Conservation (phyloP, 2,329 filamentous ascomycete genomes). For the Calonectria honghensis region DNA sequence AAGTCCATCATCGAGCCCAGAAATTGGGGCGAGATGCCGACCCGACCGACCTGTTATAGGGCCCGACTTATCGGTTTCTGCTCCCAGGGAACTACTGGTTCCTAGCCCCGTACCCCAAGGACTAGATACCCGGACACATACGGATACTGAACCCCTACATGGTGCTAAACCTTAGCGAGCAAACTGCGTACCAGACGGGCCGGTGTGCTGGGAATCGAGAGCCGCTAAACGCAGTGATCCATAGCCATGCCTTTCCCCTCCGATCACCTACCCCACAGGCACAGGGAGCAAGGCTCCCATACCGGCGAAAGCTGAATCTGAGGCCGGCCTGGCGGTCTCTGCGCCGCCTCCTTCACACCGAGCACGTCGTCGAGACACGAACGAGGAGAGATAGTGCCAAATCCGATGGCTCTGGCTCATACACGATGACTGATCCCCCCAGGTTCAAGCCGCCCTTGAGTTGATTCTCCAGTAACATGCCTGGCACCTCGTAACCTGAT, state of each 20-base stretch:
- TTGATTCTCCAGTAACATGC: not conserved
- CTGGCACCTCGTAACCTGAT: not conserved
- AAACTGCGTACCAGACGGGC: slow-evolving; percentile 48
- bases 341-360: slow-evolving; percentile 40
- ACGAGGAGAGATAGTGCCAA: slow-evolving; percentile 4
- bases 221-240: slow-evolving; percentile 45
- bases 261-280: slow-evolving; percentile 46
- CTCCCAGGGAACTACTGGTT: slow-evolving; percentile 32
- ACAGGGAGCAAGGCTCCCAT: slow-evolving; percentile 40
- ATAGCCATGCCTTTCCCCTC: slow-evolving; percentile 41
- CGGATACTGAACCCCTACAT: slow-evolving; percentile 43
- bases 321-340: slow-evolving; percentile 37
- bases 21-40: slow-evolving; percentile 36
- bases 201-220: slow-evolving; percentile 47
- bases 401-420: slow-evolving; percentile 10
- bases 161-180: slow-evolving; percentile 45
- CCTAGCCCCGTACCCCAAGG: slow-evolving; percentile 37
- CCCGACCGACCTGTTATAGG: slow-evolving; percentile 36
- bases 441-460: not conserved
- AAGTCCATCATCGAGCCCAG: slow-evolving; percentile 24
- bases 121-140: slow-evolving; percentile 27
- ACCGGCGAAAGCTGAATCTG: slow-evolving; percentile 43
- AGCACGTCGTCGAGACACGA: slow-evolving; percentile 37
- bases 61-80: slow-evolving; percentile 38
- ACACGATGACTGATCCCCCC: not conserved